Evolutionary conservation across 306 rosid species (phyloP).

Genomic region (Adenanthera pavonina): DNA sequence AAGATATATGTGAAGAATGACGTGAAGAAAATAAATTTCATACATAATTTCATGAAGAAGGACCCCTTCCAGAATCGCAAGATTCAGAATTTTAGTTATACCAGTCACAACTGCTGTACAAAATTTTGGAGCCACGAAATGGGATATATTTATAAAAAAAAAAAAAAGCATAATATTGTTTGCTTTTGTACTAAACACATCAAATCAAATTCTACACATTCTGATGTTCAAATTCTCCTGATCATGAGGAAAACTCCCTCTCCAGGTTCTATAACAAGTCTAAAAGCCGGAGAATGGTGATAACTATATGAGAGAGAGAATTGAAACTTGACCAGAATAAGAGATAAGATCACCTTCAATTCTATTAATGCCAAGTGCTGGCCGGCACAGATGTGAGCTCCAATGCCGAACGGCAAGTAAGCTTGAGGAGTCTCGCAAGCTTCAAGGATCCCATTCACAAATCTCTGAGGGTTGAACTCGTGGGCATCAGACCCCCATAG

Average conservation of each 20-base stretch:
- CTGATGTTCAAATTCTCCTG: constrained; percentile 28
- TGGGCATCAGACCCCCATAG: constrained; percentile 66
- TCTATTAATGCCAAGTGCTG: constrained; percentile 62
- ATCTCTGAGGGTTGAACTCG: constrained; percentile 71
- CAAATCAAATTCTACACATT: too few species aligned
- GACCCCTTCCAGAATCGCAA: too few species aligned
- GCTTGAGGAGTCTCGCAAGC: constrained; percentile 64
- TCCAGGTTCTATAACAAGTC: constrained; percentile 43
- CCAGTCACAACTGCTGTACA: too few species aligned
- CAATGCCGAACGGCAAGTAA: constrained; percentile 66
- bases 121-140: too few species aligned
- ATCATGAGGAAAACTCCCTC: constrained; percentile 46
- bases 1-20: too few species aligned
- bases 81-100: too few species aligned
- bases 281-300: constrained; percentile 44
- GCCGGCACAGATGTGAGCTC: constrained; percentile 62
- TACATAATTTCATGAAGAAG: too few species aligned
- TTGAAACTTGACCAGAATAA: constrained; percentile 40
- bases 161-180: too few species aligned
- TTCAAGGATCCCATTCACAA: constrained; percentile 50
- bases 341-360: constrained; percentile 56
- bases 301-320: constrained; percentile 42
- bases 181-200: too few species aligned
- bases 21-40: too few species aligned
- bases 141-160: too few species aligned